A percentile compares a stretch with the other conserved stretches of the same genome.
These are phyloP conservation scores for Sisymbrium altissimum DNA, from an alignment of 345 rosid genomes.

Conservation along the genomic window DNA sequence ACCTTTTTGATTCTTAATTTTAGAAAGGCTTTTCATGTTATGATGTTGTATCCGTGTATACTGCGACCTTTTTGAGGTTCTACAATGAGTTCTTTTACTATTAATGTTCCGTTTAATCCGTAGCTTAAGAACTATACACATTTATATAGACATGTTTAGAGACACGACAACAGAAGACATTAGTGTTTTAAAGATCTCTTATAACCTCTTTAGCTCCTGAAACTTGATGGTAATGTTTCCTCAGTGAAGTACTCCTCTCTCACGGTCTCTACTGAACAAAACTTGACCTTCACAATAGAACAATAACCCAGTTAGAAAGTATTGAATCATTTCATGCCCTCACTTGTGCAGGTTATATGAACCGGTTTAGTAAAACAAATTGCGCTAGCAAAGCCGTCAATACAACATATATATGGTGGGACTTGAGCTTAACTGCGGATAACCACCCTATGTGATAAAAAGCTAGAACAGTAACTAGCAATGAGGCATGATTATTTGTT, in stretches of 20 bases:
- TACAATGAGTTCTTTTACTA: constrained; percentile 21
- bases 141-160: neutral
- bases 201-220: constrained; percentile 39
- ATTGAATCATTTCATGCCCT: neutral
- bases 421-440: too few relatives aligned
- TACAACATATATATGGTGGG: neutral
- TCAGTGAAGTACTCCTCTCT: constrained; percentile 76
- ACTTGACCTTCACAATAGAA: constrained; percentile 56
- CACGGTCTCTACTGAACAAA: constrained; percentile 63
- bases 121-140: constrained; percentile 1
- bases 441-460: neutral
- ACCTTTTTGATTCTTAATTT: constrained; percentile 18
- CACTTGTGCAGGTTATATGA: neutral
- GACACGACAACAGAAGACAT: constrained; percentile 9
- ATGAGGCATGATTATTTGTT: constrained; percentile 3
- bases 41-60: constrained; percentile 23
- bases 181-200: neutral
- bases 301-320: neutral
- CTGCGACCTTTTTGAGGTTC: constrained; percentile 31
- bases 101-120: neutral
- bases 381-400: neutral
- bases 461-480: neutral
- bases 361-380: neutral
- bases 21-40: constrained; percentile 33
- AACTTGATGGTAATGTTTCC: constrained; percentile 60